A percentile compares a stretch with the other conserved stretches of the same genome.
These are phyloP conservation scores for Puccinia horiana DNA, from an alignment of 1,284 basidiomycete species.

Conservation along the genomic window DNA sequence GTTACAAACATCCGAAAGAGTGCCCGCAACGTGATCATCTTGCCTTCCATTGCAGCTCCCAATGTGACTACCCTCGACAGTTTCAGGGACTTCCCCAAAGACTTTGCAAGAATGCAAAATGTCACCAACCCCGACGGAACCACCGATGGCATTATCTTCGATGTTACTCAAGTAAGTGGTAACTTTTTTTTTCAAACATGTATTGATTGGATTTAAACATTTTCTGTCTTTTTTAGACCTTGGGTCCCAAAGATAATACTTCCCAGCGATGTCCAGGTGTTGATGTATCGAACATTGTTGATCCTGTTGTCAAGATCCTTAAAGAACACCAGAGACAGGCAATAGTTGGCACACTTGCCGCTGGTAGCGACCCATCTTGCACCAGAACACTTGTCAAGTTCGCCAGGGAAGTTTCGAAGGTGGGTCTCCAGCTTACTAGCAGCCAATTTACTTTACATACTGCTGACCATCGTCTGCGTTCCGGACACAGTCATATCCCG, in stretches of 20 bases:
- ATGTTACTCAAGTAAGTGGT: constrained; percentile 12
- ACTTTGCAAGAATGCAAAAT: constrained; percentile 11
- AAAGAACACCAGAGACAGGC: constrained; percentile 13
- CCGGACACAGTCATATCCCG: constrained; percentile 12
- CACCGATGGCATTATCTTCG: constrained; percentile 21
- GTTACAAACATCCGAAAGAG: constrained; percentile 7
- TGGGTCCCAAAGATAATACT: not conserved
- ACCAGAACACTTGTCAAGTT: constrained; percentile 15
- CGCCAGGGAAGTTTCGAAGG: not conserved
- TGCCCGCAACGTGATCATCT: not conserved
- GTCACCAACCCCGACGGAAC: constrained; percentile 31
- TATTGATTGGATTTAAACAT: not conserved
- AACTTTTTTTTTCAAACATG: too few relatives aligned
- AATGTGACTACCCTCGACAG: not conserved
- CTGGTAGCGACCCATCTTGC: not conserved
- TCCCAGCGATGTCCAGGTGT: constrained; percentile 1
- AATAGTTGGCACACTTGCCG: constrained; percentile 14
- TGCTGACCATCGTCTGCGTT: not conserved
- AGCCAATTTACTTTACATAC: not conserved
- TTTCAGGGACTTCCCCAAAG: constrained; percentile 18
- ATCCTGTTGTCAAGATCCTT: constrained; percentile 7
- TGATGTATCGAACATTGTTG: not conserved
- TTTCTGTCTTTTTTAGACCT: not conserved
- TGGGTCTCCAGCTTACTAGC: not conserved
- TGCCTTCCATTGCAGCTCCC: not conserved